These are phyloP conservation scores for Arthroderma uncinatum DNA, from an alignment of 2,329 filamentous ascomycete species.

Conservation along the genomic window DNA sequence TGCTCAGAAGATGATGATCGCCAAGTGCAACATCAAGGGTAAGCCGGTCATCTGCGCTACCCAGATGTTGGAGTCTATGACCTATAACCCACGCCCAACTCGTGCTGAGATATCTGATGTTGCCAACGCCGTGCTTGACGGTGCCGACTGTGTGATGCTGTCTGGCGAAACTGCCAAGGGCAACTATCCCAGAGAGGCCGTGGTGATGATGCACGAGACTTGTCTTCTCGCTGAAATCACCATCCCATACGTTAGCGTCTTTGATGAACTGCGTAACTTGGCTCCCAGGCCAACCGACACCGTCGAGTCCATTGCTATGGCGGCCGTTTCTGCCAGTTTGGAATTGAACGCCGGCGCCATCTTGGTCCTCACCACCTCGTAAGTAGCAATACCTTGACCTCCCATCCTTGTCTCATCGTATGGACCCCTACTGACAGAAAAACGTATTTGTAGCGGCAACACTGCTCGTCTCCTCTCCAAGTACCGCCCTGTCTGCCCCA, in stretches of 20 bases:
- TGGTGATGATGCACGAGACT: slow-evolving; percentile 96
- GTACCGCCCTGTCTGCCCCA: slow-evolving; percentile 96
- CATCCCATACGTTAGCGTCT: slow-evolving; percentile 92
- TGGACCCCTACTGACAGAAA: slow-evolving; percentile 6
- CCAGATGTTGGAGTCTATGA: slow-evolving; percentile 99
- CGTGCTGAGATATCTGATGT: slow-evolving; percentile 98
- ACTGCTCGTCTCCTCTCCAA: slow-evolving; percentile 94
- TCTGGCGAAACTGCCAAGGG: slow-evolving; percentile 99
- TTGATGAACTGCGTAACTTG: slow-evolving; percentile 83
- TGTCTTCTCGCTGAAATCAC: slow-evolving; percentile 94
- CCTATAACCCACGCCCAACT: slow-evolving; percentile 96
- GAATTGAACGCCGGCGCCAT: slow-evolving; percentile 96
- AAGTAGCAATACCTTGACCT: slow-evolving; percentile 27
- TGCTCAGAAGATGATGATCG: slow-evolving; percentile 99
- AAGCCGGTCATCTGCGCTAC: slow-evolving; percentile 99
- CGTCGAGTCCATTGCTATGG: slow-evolving; percentile 91
- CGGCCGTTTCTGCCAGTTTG: slow-evolving; percentile 85
- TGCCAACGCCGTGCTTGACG: slow-evolving; percentile 93
- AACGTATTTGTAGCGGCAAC: slow-evolving; percentile 51
- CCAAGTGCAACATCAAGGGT: slow-evolving; percentile 98
- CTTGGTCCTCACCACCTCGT: slow-evolving; percentile 86
- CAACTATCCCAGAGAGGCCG: slow-evolving; percentile 80
- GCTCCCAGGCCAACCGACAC: slow-evolving; percentile 74
- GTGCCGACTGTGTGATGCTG: slow-evolving; percentile 98
- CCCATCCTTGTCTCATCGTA: slow-evolving; percentile 16